These are phyloP conservation scores for Biscogniauxia mediterranea DNA, from an alignment of 2,329 filamentous ascomycete genomes.

Conservation along the genomic window DNA sequence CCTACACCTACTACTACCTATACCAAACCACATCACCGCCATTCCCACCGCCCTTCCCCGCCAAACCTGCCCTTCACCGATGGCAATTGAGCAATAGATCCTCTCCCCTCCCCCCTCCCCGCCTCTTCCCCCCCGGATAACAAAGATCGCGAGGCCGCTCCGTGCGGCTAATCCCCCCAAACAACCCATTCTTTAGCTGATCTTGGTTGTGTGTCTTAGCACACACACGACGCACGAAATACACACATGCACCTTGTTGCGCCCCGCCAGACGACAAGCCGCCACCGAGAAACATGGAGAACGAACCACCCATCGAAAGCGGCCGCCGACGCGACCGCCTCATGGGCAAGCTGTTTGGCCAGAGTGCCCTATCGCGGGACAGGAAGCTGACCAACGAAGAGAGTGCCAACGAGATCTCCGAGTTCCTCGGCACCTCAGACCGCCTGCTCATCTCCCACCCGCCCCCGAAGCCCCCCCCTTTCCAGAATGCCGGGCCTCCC, in stretches of 20 bases:
- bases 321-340: slow-evolving; percentile 43
- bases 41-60: not conserved
- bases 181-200: not conserved
- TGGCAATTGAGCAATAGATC: not conserved
- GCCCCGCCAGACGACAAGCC: slow-evolving; percentile 16
- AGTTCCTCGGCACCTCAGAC: slow-evolving; percentile 58
- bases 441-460: slow-evolving; percentile 53
- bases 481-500: slow-evolving; percentile 34
- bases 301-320: slow-evolving; percentile 28
- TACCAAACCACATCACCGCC: not conserved
- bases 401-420: slow-evolving; percentile 52
- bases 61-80: not conserved
- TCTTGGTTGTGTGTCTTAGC: not conserved
- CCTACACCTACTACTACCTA: too few relatives aligned
- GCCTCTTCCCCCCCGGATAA: not conserved
- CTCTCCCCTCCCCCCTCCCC: too few relatives aligned
- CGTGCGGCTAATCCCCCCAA: not conserved
- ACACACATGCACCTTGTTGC: slow-evolving; percentile 10
- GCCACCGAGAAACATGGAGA: slow-evolving; percentile 28
- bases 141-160: not conserved
- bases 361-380: slow-evolving; percentile 37
- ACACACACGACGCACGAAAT: slow-evolving; percentile 1
- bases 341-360: slow-evolving; percentile 62
- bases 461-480: slow-evolving; percentile 38
- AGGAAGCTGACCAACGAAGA: slow-evolving; percentile 38